Conservation (phyloP, 345 rosid species). For the Ceriops decandra region DNA sequence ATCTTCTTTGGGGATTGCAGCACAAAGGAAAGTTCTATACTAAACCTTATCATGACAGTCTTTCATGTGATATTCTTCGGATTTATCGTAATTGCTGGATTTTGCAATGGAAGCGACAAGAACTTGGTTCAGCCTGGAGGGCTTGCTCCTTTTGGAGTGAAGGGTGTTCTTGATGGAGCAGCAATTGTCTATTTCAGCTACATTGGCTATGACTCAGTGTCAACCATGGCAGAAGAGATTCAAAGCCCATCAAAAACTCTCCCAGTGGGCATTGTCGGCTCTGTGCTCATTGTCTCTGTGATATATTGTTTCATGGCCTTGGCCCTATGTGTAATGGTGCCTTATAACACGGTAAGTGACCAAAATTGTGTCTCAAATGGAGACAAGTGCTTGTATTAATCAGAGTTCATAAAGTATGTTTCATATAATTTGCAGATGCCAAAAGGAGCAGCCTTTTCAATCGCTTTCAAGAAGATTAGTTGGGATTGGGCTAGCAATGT, state of each 20-base stretch:
- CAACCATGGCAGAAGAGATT: constrained; percentile 94
- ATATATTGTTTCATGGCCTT: constrained; percentile 88
- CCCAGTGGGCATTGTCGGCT: constrained; percentile 78
- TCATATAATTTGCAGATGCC: constrained; percentile 41
- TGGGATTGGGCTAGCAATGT: constrained; percentile 90
- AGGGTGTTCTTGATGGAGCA: constrained; percentile 82
- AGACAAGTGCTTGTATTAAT: no score
- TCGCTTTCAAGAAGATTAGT: constrained; percentile 57
- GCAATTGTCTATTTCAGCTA: constrained; percentile 90
- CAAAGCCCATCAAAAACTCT: constrained; percentile 74
- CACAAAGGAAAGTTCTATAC: constrained; percentile 82
- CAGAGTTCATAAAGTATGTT: not conserved
- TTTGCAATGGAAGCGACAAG: constrained; percentile 51
- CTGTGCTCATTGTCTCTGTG: constrained; percentile 63
- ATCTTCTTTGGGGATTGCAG: constrained; percentile 37
- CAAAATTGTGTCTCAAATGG: not conserved
- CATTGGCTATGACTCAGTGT: constrained; percentile 87
- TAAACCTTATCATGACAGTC: constrained; percentile 84
- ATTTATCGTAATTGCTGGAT: constrained; percentile 67
- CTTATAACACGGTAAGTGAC: constrained; percentile 63
- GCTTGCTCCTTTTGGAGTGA: constrained; percentile 67
- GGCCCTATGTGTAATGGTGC: constrained; percentile 71
- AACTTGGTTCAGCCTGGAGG: constrained; percentile 78
- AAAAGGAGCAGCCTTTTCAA: constrained; percentile 56
- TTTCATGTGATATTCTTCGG: constrained; percentile 83